These are phyloP conservation scores for Schizophyllum commune DNA, from an alignment of 1,284 basidiomycete species.

Conservation along the genomic window DNA sequence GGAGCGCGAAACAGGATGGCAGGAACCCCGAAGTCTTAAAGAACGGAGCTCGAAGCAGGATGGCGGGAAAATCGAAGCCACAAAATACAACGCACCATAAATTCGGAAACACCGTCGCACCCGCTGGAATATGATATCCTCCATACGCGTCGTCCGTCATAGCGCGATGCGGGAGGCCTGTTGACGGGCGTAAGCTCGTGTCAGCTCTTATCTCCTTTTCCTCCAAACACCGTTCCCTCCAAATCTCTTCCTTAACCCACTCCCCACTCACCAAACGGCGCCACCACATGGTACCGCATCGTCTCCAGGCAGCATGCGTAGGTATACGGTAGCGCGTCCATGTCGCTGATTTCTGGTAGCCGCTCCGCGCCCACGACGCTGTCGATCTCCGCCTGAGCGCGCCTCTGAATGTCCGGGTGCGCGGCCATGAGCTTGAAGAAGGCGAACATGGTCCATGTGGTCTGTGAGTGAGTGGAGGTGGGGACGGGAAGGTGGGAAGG, in stretches of 20 bases:
- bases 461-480: slow-evolving; percentile 11
- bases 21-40: slow-evolving; percentile 8
- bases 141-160: slow-evolving; percentile 23
- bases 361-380: slow-evolving; percentile 24
- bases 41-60: background rate
- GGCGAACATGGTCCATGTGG: slow-evolving; percentile 18
- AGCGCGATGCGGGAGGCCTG: slow-evolving; percentile 21
- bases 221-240: background rate
- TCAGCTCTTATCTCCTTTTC: background rate
- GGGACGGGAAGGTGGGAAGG: background rate
- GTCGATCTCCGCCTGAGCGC: slow-evolving; percentile 31
- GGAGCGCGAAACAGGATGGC: background rate
- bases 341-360: slow-evolving; percentile 28
- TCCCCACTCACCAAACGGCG: slow-evolving; percentile 13
- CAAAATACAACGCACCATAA: slow-evolving; percentile 21
- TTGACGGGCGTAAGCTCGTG: background rate
- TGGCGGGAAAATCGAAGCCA: background rate
- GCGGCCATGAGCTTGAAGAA: slow-evolving; percentile 27
- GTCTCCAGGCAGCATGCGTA: slow-evolving; percentile 20
- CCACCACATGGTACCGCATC: slow-evolving; percentile 23
- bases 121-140: slow-evolving; percentile 33
- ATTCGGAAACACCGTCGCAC: slow-evolving; percentile 29
- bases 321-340: slow-evolving; percentile 21
- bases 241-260: background rate
- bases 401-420: slow-evolving; percentile 22